Percentiles rank a stretch among this genome's conserved stretches.
Evolutionary conservation across 140 eudicot genomes (phyloP).

Genomic region (Stevia rebaudiana): DNA sequence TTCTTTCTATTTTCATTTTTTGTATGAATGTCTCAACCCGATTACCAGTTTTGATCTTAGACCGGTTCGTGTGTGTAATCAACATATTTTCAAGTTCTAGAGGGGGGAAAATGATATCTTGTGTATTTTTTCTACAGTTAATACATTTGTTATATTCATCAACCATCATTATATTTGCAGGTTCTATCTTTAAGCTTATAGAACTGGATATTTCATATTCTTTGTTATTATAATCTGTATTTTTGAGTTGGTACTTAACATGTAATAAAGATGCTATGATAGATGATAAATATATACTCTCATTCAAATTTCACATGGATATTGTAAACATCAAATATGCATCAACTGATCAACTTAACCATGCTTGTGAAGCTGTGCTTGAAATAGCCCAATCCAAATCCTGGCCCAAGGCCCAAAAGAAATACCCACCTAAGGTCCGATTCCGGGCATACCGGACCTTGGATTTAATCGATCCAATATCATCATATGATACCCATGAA

Average conservation of each 20-base stretch:
- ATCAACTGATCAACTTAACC: conserved; percentile 15
- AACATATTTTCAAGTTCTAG: conserved; percentile 9
- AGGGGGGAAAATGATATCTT: conserved; percentile 25
- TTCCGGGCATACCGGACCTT: conserved; percentile 34
- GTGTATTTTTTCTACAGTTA: conserved; percentile 29
- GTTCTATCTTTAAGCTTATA: background rate
- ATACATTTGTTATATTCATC: conserved; percentile 33
- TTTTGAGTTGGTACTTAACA: background rate
- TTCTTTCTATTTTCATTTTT: background rate
- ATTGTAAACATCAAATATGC: background rate
- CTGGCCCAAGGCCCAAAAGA: conserved; percentile 41
- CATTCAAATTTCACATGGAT: background rate
- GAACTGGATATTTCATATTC: background rate
- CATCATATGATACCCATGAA: conserved; percentile 44
- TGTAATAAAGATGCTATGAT: background rate
- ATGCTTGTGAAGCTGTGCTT: conserved; percentile 34
- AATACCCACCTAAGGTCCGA: conserved; percentile 34
- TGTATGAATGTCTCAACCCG: conserved; percentile 23
- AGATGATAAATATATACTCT: too few relatives aligned
- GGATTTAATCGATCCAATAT: conserved; percentile 23
- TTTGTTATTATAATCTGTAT: background rate
- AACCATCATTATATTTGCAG: conserved; percentile 10
- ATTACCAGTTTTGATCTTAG: conserved; percentile 27
- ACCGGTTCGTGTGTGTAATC: conserved; percentile 31
- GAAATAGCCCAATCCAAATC: conserved; percentile 36